A percentile compares a stretch with the other conserved stretches of the same genome.
These are phyloP conservation scores for Fusarium falciforme DNA, from an alignment of 2,329 filamentous ascomycete genomes.

Conservation along the genomic window DNA sequence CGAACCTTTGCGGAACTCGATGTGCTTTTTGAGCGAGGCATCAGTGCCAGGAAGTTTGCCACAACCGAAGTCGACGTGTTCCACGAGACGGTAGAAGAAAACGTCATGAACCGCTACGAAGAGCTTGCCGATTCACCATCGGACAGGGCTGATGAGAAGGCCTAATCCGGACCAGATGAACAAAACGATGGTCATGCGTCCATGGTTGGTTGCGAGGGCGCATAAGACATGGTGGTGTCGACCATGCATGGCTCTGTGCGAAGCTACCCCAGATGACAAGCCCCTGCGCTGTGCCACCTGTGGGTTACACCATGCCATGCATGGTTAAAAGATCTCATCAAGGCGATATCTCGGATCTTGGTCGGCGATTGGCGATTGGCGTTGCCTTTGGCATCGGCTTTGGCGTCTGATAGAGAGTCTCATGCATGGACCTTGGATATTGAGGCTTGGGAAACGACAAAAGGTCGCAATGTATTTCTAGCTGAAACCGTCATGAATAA, in stretches of 20 bases:
- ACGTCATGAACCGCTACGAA: constrained; percentile 62
- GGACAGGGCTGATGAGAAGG: constrained; percentile 28
- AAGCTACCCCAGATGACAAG: constrained; percentile 4
- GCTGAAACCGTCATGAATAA: constrained; percentile 8
- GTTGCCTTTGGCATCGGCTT: constrained; percentile 1
- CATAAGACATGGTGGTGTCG: not conserved
- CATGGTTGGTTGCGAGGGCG: not conserved
- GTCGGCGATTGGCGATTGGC: constrained; percentile 33
- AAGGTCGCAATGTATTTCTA: not conserved
- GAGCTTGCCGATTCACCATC: constrained; percentile 43
- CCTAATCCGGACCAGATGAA: constrained; percentile 21
- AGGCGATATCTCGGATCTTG: constrained; percentile 44
- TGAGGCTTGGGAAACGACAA: not conserved
- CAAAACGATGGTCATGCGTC: not conserved
- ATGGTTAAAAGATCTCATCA: constrained; percentile 29
- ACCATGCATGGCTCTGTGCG: not conserved
- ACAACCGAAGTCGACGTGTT: constrained; percentile 68
- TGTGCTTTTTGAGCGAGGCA: constrained; percentile 79
- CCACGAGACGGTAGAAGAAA: constrained; percentile 60
- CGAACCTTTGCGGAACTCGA: constrained; percentile 90
- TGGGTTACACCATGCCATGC: constrained; percentile 13
- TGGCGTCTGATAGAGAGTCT: constrained; percentile 3
- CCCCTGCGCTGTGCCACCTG: constrained; percentile 18
- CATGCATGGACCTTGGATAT: not conserved
- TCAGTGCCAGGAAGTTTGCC: constrained; percentile 80